Base-by-base conservation (phyloP, 1,139 yeast genomes). In the Blastobotrys indianensis region DNA sequence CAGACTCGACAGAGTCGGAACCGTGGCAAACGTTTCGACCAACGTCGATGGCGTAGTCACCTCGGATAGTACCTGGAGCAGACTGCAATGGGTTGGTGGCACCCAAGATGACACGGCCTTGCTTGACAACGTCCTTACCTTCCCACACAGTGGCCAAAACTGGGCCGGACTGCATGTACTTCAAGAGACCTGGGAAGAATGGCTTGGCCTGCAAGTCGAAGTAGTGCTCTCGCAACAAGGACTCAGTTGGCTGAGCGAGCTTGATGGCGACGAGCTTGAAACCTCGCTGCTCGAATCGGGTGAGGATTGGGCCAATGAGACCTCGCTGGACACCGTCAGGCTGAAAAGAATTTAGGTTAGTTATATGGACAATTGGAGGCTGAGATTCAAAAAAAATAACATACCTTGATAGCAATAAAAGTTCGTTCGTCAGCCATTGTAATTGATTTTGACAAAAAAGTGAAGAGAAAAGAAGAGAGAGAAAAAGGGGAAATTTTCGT, bases 251-350 rank as follows among this genome's bases (percentile, higher is more conserved):
- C 61, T 79, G 76, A 67, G 83, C 77, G 69, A 92, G 79, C 81
- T 94, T 94, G 71, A 94, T 84, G 65, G 85, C 98, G 60, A 90
- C 97, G 66, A 94, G 82, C 78, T 90, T 90, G 90, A 74, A 94
- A 63, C 98, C 97, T 75, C 94, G 85, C 79, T 83, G 77, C 78
- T 90, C 97, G 74, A 94, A 94, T 75, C 98, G 88, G 64, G 84
- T 78, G 62, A 94, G 69, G 77, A 94, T 90, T 62, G 85, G 77
- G 68, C 94, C 75, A 73, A 90, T 77, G 70, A 94, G 80, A 56
- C 97, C 97, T 78, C 99, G 88, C 80, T 92, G 97, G 79, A 92
- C 98, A 76, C 97, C 99, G 74, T 92, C 99, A 75, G 99, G 99
- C 77, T 67, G 44, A 23, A 39, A 10, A 31, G 17, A 37, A 13